Conservation (phyloP, 1,284 basidiomycete genomes). For the Ustilago bromivora region DNA sequence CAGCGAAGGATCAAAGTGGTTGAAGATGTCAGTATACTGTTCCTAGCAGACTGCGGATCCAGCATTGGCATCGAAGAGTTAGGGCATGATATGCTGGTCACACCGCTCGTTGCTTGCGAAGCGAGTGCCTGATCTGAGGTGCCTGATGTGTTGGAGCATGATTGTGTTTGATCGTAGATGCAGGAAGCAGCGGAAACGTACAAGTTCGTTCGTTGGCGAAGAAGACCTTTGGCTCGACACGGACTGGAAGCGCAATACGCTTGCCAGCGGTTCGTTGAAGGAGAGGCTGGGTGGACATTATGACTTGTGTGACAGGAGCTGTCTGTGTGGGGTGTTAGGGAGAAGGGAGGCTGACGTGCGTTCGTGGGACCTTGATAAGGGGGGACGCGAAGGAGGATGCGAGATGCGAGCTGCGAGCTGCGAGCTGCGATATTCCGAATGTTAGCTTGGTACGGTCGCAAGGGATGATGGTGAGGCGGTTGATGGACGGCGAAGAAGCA, state of each 20-base stretch:
- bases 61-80: not conserved
- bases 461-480: not conserved
- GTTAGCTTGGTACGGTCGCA: not conserved
- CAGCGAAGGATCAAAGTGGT: not conserved
- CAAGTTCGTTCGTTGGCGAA: slow-evolving; percentile 69
- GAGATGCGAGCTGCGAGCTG: not conserved
- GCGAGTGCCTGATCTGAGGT: not conserved
- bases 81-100: not conserved
- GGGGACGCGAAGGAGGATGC: not conserved
- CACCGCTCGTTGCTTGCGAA: not conserved
- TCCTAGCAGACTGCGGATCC: not conserved
- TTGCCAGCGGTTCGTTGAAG: slow-evolving; percentile 87
- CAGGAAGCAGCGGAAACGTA: slow-evolving; percentile 37
- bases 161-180: not conserved
- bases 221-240: slow-evolving; percentile 69
- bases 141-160: not conserved
- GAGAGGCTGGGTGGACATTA: slow-evolving; percentile 96
- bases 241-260: slow-evolving; percentile 69
- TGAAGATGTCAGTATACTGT: not conserved
- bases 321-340: not conserved
- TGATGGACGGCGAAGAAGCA: not conserved
- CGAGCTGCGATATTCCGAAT: not conserved
- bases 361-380: not conserved
- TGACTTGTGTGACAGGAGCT: slow-evolving; percentile 8
- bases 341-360: not conserved